Conservation (phyloP, 768 basidiomycete species). For the Sutorius australiensis region DNA sequence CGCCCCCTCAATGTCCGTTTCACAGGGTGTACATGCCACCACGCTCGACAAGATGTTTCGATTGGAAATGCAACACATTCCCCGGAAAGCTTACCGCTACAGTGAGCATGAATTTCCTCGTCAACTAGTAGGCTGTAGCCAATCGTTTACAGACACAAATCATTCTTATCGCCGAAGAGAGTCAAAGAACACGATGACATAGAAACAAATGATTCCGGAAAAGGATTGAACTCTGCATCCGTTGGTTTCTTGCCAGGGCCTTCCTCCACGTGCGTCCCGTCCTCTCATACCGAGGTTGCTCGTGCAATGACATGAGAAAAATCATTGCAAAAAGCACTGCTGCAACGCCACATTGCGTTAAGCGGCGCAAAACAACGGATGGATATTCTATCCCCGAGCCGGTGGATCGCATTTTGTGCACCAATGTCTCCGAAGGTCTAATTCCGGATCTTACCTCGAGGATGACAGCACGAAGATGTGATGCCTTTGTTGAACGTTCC, state of each 20-base stretch:
- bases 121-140: background rate
- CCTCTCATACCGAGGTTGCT: background rate
- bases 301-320: background rate
- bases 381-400: background rate
- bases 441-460: background rate
- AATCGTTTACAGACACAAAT: slow-evolving; percentile 5
- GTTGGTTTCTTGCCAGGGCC: background rate
- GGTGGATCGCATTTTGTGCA: background rate
- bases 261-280: slow-evolving; percentile 15
- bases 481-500: background rate
- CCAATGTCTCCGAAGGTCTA: background rate
- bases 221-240: background rate
- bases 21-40: background rate
- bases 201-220: background rate
- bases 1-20: background rate
- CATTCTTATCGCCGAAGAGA: background rate
- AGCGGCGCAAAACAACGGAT: slow-evolving; percentile 6
- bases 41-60: background rate
- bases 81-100: background rate
- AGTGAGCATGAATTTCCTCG: slow-evolving; percentile 8
- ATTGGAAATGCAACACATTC: background rate
- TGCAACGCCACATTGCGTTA: background rate
- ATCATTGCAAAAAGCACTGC: background rate
- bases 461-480: slow-evolving; percentile 2
- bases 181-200: background rate